A percentile compares a stretch with the other conserved stretches of the same genome.
phyloP scores from a whole-genome alignment of 768 basidiomycete species.

The Boletus pseudo-olivaceus region DNA sequence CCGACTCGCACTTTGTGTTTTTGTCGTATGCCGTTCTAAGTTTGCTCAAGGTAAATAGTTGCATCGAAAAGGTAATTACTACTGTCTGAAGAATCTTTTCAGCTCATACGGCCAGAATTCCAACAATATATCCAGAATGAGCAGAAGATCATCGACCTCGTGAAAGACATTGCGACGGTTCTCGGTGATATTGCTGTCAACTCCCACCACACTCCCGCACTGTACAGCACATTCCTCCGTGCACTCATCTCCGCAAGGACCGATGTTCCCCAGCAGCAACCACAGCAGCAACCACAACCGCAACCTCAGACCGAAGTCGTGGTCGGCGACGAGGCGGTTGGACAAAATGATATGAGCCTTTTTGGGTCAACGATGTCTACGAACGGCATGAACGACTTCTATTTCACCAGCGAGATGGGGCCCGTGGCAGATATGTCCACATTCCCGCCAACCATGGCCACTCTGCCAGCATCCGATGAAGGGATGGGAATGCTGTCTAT shows the following conservation, averaged over 20 bases:
- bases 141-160: constrained; percentile 62
- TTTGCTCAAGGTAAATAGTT: constrained; percentile 71
- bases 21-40: constrained; percentile 91
- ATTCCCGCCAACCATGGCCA: constrained; percentile 86
- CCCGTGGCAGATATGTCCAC: constrained; percentile 77
- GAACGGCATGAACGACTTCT: constrained; percentile 47
- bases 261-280: constrained; percentile 27
- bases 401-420: constrained; percentile 81
- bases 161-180: constrained; percentile 76
- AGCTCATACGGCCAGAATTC: constrained; percentile 86
- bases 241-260: constrained; percentile 62
- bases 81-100: constrained; percentile 12
- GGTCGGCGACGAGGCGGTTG: constrained; percentile 16
- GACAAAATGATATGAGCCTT: constrained; percentile 29
- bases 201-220: constrained; percentile 80
- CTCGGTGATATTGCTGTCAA: constrained; percentile 78
- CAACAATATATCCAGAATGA: constrained; percentile 72
- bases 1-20: constrained; percentile 90
- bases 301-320: constrained; percentile 19
- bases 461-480: constrained; percentile 40
- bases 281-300: constrained; percentile 3
- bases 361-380: constrained; percentile 21
- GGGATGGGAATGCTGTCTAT: constrained; percentile 59
- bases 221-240: constrained; percentile 82
- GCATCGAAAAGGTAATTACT: background rate